These are phyloP conservation scores for Candida mesenterica DNA, from an alignment of 1,139 yeast genomes.

Conservation along the genomic window DNA sequence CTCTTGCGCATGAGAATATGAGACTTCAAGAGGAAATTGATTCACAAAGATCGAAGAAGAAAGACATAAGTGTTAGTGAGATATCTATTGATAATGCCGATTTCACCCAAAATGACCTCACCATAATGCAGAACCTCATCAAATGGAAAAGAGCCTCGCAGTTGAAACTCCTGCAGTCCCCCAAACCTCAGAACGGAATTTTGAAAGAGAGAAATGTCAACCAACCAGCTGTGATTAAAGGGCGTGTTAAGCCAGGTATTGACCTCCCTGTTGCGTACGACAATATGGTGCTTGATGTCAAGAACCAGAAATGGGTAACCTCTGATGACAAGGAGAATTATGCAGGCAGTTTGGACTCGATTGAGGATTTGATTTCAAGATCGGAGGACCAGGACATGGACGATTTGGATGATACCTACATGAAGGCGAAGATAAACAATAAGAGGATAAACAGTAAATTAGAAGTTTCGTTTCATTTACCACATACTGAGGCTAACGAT, in stretches of 20 bases:
- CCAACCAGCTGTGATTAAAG: conserved; percentile 17
- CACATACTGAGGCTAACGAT: conserved; percentile 19
- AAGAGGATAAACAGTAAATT: conserved; percentile 21
- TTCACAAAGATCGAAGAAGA: conserved; percentile 5
- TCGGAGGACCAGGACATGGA: conserved; percentile 15
- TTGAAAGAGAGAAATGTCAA: conserved; percentile 12
- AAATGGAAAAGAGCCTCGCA: conserved; percentile 43
- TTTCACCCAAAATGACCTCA: conserved; percentile 21
- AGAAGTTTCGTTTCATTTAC: conserved; percentile 46
- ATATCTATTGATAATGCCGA: conserved; percentile 24
- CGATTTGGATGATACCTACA: conserved; percentile 4
- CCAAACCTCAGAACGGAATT: conserved; percentile 12
- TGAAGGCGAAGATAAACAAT: conserved; percentile 7
- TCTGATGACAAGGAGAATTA: conserved; percentile 29
- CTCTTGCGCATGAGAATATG: conserved; percentile 17
- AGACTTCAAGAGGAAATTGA: conserved; percentile 16
- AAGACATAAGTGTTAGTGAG: conserved; percentile 12
- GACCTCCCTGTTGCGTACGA: conserved; percentile 39
- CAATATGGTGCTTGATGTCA: conserved; percentile 40
- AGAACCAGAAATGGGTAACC: conserved; percentile 37
- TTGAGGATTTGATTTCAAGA: conserved; percentile 38
- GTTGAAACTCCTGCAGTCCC: conserved; percentile 23
- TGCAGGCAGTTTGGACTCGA: conserved; percentile 40
- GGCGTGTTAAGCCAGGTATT: conserved; percentile 34
- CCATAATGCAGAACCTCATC: conserved; percentile 23